Conservation (phyloP, 169 alveolate genomes). For the Plasmodium relictum region DNA sequence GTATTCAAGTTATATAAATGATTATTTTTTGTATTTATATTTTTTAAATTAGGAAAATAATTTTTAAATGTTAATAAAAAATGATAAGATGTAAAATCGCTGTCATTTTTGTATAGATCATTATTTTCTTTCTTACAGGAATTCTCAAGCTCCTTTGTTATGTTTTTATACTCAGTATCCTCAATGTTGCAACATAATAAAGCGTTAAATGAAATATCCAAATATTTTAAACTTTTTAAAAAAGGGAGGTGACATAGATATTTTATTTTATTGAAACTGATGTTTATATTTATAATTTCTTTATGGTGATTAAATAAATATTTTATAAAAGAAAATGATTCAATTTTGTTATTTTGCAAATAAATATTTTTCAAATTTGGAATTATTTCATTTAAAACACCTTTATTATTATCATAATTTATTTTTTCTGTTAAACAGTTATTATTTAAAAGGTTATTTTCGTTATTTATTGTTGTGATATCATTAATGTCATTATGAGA, state of each 20-base stretch:
- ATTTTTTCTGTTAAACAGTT: not conserved
- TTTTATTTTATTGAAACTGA: conserved; percentile 31
- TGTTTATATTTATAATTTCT: conserved; percentile 20
- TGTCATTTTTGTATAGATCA: not conserved
- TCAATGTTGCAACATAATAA: no score
- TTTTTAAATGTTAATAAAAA: not conserved
- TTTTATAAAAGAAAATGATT: conserved; percentile 25
- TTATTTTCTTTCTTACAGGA: not conserved
- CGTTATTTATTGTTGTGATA: not conserved
- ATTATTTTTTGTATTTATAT: conserved; percentile 20
- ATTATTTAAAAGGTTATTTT: not conserved
- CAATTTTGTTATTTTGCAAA: conserved; percentile 27
- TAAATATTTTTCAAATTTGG: conserved; percentile 41
- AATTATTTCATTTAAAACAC: conserved; percentile 1
- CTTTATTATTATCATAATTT: not conserved
- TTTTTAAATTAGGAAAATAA: conserved; percentile 27
- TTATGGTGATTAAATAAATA: conserved; percentile 26
- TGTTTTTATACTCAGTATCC: conserved; percentile 3
- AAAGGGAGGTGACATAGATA: conserved; percentile 4
- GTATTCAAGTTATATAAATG: not conserved
- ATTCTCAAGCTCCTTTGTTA: no score
- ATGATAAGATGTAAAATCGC: not conserved
- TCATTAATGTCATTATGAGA: conserved; percentile 23
- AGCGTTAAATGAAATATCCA: conserved; percentile 32
- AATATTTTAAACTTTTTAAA: conserved; percentile 21